Evolutionary conservation across 306 rosid genomes (phyloP).

Genomic region (Cicer yamashitae): DNA sequence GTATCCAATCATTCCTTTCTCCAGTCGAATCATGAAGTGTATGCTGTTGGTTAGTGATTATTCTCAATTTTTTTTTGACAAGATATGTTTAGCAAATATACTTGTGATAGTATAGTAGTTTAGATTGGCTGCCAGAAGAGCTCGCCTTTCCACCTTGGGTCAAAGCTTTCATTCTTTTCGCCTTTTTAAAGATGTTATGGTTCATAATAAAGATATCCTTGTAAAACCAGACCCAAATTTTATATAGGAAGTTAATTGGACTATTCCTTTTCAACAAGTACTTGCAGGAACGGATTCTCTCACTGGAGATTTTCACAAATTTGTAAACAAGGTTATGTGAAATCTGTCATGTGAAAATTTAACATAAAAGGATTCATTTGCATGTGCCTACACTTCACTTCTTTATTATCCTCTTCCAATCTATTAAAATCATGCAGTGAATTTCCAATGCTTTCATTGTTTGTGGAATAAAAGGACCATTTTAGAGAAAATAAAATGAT

Average conservation of each 20-base stretch:
- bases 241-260: slow-evolving; percentile 32
- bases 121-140: slow-evolving; percentile 37
- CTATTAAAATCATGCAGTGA: background rate
- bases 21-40: slow-evolving; percentile 56
- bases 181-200: slow-evolving; percentile 21
- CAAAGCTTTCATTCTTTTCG: slow-evolving; percentile 31
- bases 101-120: slow-evolving; percentile 36
- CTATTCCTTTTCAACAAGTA: background rate
- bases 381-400: slow-evolving; percentile 6
- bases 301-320: slow-evolving; percentile 18
- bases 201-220: slow-evolving; percentile 38
- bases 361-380: slow-evolving; percentile 7
- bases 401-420: background rate
- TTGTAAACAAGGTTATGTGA: slow-evolving; percentile 14
- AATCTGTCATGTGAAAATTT: background rate
- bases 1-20: slow-evolving; percentile 87
- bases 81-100: slow-evolving; percentile 7
- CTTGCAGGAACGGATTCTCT: slow-evolving; percentile 20
- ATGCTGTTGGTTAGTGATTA: slow-evolving; percentile 56
- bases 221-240: slow-evolving; percentile 43
- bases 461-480: background rate
- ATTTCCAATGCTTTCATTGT: slow-evolving; percentile 33
- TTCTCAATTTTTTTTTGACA: slow-evolving; percentile 10
- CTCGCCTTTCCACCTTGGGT: slow-evolving; percentile 30
- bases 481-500: background rate